Base-by-base conservation (phyloP, 257 asterid species). In the Nicotiana otophora region DNA sequence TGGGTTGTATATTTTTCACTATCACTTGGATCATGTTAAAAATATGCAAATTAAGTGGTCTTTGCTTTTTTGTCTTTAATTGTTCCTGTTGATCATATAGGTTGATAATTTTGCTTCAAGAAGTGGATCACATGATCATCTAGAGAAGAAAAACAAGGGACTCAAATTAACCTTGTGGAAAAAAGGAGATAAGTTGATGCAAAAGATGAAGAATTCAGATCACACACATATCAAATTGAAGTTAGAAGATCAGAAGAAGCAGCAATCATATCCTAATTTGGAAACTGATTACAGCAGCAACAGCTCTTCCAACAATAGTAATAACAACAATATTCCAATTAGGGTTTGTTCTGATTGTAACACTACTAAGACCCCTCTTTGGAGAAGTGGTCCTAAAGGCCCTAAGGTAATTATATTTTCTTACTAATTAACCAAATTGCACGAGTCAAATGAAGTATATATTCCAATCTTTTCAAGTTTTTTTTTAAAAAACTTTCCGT, bases 341-440 rank as follows among this genome's bases (percentile, higher is more conserved):
- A 96, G 98, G 99, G 98, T 94, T 92, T 96, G 99, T 81, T 77
- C 97, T 31, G 96, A 96, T 87, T 96, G 99, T 86, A 90, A 89
- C 92, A 96, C 99, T 5, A 94, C 99, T 61, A 96, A 93, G 88
- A 96, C 99, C 60, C 99, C 99, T 88, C 97, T 96, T 30, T 96
- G 99, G 99, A 92, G 99, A 88, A 93, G 99, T 88, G 99, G 99
- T 69, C 99, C 99, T 53, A 91, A 93, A 85, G 99, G 98, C 81
- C 99, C 99, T 62, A 96, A 96, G 99, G 99, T 42, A 42, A 42
- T 31, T 31, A 31, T 9, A 42, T 42, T 42, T 42, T 42, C 10
- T 42, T 9, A 42, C 51, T 31, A 3, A 31, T 31, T 31, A 31
- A 31, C 34, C 34, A 31, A 31, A 31, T 31, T 31, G 4, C 34